Conservation (phyloP, 106 monocot species). For the Posidonia australis region DNA sequence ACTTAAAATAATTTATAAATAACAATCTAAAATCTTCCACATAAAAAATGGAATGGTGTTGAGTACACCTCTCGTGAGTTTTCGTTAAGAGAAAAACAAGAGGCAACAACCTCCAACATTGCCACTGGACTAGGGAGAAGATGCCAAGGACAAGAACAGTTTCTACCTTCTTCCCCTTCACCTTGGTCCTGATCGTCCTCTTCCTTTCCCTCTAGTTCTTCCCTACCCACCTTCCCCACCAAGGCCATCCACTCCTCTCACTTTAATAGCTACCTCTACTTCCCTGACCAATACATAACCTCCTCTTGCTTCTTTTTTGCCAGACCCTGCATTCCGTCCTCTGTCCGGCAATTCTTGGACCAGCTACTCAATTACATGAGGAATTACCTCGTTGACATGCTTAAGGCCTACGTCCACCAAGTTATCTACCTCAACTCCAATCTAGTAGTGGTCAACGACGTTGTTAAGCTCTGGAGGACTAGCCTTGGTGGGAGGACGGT, state of each 20-base stretch:
- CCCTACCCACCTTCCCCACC: constrained; percentile 79
- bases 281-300: constrained; percentile 9
- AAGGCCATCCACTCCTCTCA: constrained; percentile 86
- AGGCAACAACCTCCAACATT: background rate
- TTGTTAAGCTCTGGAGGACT: constrained; percentile 84
- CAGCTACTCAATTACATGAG: constrained; percentile 97
- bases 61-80: too few relatives aligned
- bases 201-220: constrained; percentile 81
- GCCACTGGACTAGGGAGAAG: background rate
- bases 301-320: constrained; percentile 26
- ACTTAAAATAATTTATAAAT: too few relatives aligned
- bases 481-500: constrained; percentile 45
- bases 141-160: constrained; percentile 50
- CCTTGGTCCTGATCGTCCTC: constrained; percentile 47
- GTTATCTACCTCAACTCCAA: constrained; percentile 98
- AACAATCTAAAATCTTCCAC: too few relatives aligned
- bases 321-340: constrained; percentile 38
- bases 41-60: too few relatives aligned
- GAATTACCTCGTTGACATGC: constrained; percentile 92
- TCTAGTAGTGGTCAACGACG: constrained; percentile 88
- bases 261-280: constrained; percentile 37
- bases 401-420: constrained; percentile 72
- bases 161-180: constrained; percentile 65
- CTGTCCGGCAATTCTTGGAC: constrained; percentile 85
- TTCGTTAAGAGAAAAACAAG: background rate